Evolutionary conservation across 1,284 basidiomycete species (phyloP), one percentile per base, ranked within the genome.

Genomic region (Schizophyllum commune): DNA sequence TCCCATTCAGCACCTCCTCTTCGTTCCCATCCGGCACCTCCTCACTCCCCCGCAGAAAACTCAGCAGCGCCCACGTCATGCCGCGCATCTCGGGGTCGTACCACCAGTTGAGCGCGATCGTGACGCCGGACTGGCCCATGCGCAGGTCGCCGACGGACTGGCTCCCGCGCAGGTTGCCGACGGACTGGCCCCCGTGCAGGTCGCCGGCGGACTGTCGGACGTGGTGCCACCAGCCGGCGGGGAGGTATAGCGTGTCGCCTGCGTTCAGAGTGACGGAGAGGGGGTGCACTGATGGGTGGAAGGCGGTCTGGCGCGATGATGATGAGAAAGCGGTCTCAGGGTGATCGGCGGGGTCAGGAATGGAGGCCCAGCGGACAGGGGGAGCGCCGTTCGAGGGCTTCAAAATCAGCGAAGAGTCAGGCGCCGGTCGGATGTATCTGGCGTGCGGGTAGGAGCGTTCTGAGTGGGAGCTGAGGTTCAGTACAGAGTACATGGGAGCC

Each of bases 171-270:
- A n/a, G n/a, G n/a, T n/a, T n/a, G n/a, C n/a, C n/a, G n/a, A n/a
- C n/a, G n/a, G n/a, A n/a, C n/a, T n/a, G n/a, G n/a, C n/a, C n/a
- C n/a, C n/a, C n/a, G n/a, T n/a, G n/a, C n/a, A n/a, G n/a, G n/a
- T n/a, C n/a, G 6, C 82, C 74, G 20, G 78, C 39, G 4, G 39
- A 47, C 39, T 47, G 39, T 2, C 81, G 78, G 54, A 96, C 93
- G 69, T 89, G 83, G 72, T 96, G 94, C 87, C 89, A 96, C 94
- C 94, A 96, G 0, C 91, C 88, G 1, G 89, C 84, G 19, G 94
- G 94, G 27, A 96, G 82, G 72, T 93, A 96, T n/a, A 96, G 73
- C 0, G 89, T 87, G 65, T 96, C 89, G 1, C 94, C 93, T 17
- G 82, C 80, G 6, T 75, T 66, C 5, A 96, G 70, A 0, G 81